Percentiles rank a stretch among this genome's conserved stretches.
These are phyloP conservation scores for Coccomyxa sp. DNA, from an alignment of 139 green algal genomes.

Conservation along the genomic window DNA sequence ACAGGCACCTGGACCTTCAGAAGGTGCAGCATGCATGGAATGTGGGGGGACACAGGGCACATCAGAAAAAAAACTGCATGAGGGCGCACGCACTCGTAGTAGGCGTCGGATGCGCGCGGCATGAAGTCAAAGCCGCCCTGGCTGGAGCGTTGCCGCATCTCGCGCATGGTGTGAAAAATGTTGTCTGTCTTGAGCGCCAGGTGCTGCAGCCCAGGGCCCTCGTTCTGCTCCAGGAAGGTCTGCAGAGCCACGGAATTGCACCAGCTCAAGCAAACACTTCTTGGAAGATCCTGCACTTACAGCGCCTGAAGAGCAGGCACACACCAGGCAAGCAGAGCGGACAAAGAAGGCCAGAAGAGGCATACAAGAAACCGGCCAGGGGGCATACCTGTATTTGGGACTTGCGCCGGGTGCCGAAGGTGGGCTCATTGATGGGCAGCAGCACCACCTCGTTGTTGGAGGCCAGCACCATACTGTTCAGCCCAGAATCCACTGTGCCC, in stretches of 20 bases:
- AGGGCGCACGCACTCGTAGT: conserved; percentile 63
- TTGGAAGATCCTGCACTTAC: no score
- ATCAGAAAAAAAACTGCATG: no score
- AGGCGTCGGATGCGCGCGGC: conserved; percentile 68
- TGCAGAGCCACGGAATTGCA: conserved; percentile 31
- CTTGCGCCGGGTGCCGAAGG: conserved; percentile 74
- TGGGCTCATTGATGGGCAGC: conserved; percentile 96
- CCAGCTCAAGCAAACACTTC: background rate
- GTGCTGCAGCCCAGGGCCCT: conserved; percentile 94
- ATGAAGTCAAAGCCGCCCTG: conserved; percentile 84
- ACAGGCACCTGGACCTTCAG: background rate
- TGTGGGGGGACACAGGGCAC: no score
- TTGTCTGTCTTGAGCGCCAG: conserved; percentile 93
- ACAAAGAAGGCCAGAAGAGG: no score
- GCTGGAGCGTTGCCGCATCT: conserved; percentile 56
- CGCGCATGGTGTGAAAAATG: conserved; percentile 84
- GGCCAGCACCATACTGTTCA: conserved; percentile 90
- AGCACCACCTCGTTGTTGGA: conserved; percentile 95
- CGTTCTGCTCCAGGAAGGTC: conserved; percentile 98
- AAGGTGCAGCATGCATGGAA: background rate
- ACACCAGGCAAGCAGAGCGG: no score
- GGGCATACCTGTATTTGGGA: conserved; percentile 41
- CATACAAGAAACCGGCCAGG: background rate
- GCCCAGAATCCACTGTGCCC: conserved; percentile 33
- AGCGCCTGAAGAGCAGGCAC: no score